Base-by-base conservation (phyloP, 2,329 filamentous ascomycete species). In the Chaetomiaceae sp. region DNA sequence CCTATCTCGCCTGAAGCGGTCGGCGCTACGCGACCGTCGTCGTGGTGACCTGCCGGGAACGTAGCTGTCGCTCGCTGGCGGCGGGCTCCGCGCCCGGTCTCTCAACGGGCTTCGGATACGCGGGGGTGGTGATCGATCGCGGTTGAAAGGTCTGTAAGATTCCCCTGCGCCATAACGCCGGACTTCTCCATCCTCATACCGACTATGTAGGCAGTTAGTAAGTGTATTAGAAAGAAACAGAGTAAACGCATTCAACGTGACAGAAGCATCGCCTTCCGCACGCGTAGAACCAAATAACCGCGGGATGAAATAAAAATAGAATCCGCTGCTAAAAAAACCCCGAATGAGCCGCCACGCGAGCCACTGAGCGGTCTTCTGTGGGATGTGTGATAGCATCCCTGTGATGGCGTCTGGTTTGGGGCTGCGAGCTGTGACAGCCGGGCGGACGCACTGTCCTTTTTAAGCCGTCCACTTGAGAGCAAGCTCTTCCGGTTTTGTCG, bases 161-260 rank as follows among this genome's bases (percentile, higher is more conserved):
- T 83, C 80, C 54, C 80, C 80, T 11, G 80, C 80, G 47, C 80
- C 80, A 64, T 82, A 83, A 62, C 80, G 73, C 58, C 81, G 77
- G 49, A 83, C 80, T 68, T 83, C 80, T 40, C 80, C 80, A 59
- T 83, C 80, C 58, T 83, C 79, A 61, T 80, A 83, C 64, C 79
- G 82, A 54, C 27, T 44, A 21, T 40, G 6, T 2, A 21, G 8
- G 7, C 1, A 7, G 55, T 65, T 52, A 66, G 62, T 57, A 5
- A 38, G n/a, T 25, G 11, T 44, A 33, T 20, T 20, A 44, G 10
- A n/a, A 9, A 11, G n/a, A 27, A 16, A 20, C 20, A 34, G 49
- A 41, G 33, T 41, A 36, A 11, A 18, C 18, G 25, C 37, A 40
- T 29, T 34, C 20, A 9, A 21, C 3, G 34, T 5, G 27, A 5